phyloP scores from a whole-genome alignment of 495 filamentous ascomycete genomes.

The Lasiosphaeria miniovina region DNA sequence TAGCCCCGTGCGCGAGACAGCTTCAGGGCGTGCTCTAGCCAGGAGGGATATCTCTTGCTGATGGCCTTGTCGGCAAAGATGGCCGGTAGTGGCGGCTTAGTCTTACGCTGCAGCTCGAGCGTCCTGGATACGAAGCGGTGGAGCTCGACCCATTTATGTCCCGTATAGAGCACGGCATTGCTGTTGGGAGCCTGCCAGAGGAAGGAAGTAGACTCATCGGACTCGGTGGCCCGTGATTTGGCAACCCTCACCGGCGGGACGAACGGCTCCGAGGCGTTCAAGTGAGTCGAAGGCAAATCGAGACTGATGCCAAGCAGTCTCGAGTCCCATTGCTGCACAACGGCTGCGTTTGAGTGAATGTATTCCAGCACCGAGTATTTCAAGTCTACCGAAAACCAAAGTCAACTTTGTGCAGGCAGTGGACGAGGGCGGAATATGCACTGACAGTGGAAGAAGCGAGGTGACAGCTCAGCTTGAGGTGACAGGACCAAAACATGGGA shows the following conservation, averaged over 20 bases:
- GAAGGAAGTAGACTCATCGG: constrained; percentile 52
- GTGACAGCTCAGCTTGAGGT: constrained; percentile 69
- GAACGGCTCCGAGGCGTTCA: constrained; percentile 55
- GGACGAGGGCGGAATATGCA: neutral
- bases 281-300: constrained; percentile 61
- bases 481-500: constrained; percentile 77
- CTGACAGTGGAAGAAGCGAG: constrained; percentile 73
- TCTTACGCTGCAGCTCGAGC: constrained; percentile 42
- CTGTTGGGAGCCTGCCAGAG: constrained; percentile 80
- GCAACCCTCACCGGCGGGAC: constrained; percentile 41
- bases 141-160: constrained; percentile 77
- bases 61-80: constrained; percentile 47
- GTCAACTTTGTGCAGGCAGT: neutral
- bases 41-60: constrained; percentile 65
- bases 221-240: constrained; percentile 4
- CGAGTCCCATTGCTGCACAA: constrained; percentile 39
- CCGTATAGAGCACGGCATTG: constrained; percentile 76
- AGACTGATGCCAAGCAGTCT: constrained; percentile 72
- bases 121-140: constrained; percentile 67
- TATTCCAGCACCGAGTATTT: constrained; percentile 73
- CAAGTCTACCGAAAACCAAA: constrained; percentile 38
- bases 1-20: constrained; percentile 71
- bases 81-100: constrained; percentile 20
- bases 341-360: constrained; percentile 57
- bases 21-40: constrained; percentile 73